A percentile compares a stretch with the other conserved stretches of the same genome.
Conservation (phyloP, 176 grass and related monocot species). For the Triticum turgidum region DNA sequence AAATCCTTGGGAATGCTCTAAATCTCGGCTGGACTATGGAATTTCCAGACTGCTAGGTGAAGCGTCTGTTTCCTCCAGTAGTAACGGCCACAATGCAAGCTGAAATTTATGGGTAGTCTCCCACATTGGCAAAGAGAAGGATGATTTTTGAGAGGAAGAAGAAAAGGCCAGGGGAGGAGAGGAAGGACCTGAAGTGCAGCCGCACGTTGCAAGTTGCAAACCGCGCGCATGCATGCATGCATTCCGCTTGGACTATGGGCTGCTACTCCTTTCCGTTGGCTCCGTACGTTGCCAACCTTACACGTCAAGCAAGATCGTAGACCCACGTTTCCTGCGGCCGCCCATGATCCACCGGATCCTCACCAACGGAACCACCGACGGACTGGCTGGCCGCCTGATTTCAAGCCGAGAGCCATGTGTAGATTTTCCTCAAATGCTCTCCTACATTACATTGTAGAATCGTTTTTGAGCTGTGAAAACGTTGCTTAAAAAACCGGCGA, state of each 20-base stretch:
- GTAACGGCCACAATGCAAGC: conserved; percentile 55
- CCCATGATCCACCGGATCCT: background rate
- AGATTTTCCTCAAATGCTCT: background rate
- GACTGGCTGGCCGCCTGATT: background rate
- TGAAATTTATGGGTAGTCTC: conserved; percentile 33
- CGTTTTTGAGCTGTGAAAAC: background rate
- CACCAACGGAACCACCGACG: background rate
- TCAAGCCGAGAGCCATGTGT: background rate
- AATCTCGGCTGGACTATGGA: background rate
- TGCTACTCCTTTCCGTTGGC: conserved; percentile 13
- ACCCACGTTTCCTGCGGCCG: conserved; percentile 28
- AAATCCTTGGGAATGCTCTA: background rate
- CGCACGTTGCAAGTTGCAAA: background rate
- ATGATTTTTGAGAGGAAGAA: background rate
- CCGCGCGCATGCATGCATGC: background rate
- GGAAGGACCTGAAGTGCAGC: background rate
- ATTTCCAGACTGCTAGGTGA: too few relatives aligned
- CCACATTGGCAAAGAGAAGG: conserved; percentile 4
- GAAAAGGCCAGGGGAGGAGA: background rate
- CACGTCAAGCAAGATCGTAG: conserved; percentile 47
- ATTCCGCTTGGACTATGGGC: background rate
- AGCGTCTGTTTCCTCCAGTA: background rate
- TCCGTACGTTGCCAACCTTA: conserved; percentile 35
- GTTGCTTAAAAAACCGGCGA: background rate
- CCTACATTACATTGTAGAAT: background rate